Conservation (phyloP, 1,284 basidiomycete genomes). For the Austropuccinia psidii region DNA sequence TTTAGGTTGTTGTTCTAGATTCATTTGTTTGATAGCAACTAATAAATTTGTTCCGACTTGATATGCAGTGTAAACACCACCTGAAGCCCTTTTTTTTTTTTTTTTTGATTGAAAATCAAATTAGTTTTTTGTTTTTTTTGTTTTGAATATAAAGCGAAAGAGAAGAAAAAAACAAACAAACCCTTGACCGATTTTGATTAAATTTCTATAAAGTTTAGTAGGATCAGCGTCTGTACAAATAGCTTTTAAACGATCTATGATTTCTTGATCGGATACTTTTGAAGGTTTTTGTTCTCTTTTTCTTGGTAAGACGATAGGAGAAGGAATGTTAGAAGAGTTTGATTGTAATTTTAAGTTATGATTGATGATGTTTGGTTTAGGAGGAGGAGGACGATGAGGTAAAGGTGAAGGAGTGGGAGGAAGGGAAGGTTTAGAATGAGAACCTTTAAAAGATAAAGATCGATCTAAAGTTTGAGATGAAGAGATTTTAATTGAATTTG, state of each 20-base stretch:
- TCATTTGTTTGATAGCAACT: conserved; percentile 99
- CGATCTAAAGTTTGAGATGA: conserved; percentile 35
- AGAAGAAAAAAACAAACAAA: conserved; percentile 50
- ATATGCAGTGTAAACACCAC: conserved; percentile 96
- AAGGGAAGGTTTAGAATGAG: conserved; percentile 38
- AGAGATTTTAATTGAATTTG: conserved; percentile 32
- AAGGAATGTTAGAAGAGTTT: conserved; percentile 40
- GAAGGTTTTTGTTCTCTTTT: conserved; percentile 44
- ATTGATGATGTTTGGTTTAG: conserved; percentile 48
- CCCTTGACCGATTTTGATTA: conserved; percentile 98
- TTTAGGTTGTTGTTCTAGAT: conserved; percentile 98
- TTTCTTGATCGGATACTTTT: conserved; percentile 65
- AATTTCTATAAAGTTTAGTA: conserved; percentile 78
- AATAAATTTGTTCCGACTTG: conserved; percentile 86
- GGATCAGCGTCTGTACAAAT: conserved; percentile 98
- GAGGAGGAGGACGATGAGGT: conserved; percentile 31
- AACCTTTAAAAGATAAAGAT: conserved; percentile 41
- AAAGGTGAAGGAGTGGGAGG: conserved; percentile 47
- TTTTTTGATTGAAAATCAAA: conserved; percentile 35
- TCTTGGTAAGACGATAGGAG: no score
- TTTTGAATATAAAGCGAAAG: background rate
- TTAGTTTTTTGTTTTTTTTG: no score
- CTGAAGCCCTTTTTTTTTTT: conserved; percentile 63
- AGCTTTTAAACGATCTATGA: conserved; percentile 78
- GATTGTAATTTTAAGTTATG: conserved; percentile 47